phyloP scores from a whole-genome alignment of 2,329 filamentous ascomycete genomes.

The Fusarium ambrosium region DNA sequence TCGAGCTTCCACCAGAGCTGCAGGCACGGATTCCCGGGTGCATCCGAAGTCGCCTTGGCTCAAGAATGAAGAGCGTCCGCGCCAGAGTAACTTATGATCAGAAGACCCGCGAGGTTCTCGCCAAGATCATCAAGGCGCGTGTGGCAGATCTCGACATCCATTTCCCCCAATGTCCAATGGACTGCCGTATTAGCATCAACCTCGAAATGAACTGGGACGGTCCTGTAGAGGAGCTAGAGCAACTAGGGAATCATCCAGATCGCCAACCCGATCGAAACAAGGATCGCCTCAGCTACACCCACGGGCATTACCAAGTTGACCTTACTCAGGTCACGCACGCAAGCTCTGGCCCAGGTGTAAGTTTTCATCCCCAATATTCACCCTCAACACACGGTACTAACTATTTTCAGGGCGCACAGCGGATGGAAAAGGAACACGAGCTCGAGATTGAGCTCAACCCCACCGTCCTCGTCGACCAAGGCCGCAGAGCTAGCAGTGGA shows the following conservation, averaged over 20 bases:
- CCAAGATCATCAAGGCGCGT: conserved; percentile 92
- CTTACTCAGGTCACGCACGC: conserved; percentile 85
- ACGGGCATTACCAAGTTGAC: conserved; percentile 90
- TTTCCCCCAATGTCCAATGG: conserved; percentile 81
- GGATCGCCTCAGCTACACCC: conserved; percentile 91
- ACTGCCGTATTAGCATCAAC: conserved; percentile 95
- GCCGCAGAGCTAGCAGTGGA: conserved; percentile 65
- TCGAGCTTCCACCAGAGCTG: conserved; percentile 74
- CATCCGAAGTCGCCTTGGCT: conserved; percentile 69
- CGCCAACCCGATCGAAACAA: conserved; percentile 78
- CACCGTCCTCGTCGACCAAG: conserved; percentile 74
- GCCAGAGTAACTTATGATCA: conserved; percentile 81
- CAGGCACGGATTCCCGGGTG: conserved; percentile 73
- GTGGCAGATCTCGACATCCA: conserved; percentile 89
- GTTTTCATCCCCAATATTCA: conserved; percentile 32
- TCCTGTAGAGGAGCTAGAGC: conserved; percentile 68
- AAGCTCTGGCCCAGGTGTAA: conserved; percentile 54
- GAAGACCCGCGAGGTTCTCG: conserved; percentile 76
- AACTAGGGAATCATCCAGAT: conserved; percentile 53
- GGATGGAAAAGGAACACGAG: conserved; percentile 78
- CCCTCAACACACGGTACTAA: conserved; percentile 10
- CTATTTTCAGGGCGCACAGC: conserved; percentile 53
- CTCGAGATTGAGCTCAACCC: conserved; percentile 83
- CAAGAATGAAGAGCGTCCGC: conserved; percentile 60
- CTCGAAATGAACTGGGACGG: conserved; percentile 92